Evolutionary conservation across 352 stramenopile species (phyloP).

Genomic region (Ophiocytium majus): DNA sequence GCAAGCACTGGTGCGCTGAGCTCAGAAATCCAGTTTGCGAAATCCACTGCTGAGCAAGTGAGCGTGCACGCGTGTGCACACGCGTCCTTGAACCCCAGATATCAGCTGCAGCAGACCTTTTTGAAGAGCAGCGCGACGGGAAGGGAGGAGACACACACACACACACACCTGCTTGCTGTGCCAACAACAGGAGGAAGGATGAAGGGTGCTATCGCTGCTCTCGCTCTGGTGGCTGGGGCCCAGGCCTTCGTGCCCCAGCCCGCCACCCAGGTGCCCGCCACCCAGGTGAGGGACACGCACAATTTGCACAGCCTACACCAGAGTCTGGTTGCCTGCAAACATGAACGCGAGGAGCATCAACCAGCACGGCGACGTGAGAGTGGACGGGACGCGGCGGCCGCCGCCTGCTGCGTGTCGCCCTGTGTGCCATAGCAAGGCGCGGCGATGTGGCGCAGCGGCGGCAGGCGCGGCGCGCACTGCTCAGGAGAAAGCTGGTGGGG

Average conservation of each 20-base stretch:
- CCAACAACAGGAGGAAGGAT: constrained; percentile 20
- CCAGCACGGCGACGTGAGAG: not conserved
- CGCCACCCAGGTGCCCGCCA: constrained; percentile 32
- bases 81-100: no score
- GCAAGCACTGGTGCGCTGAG: no score
- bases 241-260: constrained; percentile 34
- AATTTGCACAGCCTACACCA: constrained; percentile 18
- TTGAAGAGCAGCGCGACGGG: no score
- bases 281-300: constrained; percentile 28
- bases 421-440: not conserved
- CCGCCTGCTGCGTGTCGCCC: not conserved
- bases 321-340: not conserved
- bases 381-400: not conserved
- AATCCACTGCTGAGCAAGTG: no score
- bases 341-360: not conserved
- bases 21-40: no score
- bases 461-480: not conserved
- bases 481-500: no score
- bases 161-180: no score
- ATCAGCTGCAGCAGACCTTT: no score
- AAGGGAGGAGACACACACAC: no score
- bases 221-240: constrained; percentile 34
- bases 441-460: not conserved
- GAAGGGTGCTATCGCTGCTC: constrained; percentile 48
- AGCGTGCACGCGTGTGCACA: no score